Evolutionary conservation across 352 stramenopile genomes (phyloP).

Genomic region (Globisporangium perplexum): DNA sequence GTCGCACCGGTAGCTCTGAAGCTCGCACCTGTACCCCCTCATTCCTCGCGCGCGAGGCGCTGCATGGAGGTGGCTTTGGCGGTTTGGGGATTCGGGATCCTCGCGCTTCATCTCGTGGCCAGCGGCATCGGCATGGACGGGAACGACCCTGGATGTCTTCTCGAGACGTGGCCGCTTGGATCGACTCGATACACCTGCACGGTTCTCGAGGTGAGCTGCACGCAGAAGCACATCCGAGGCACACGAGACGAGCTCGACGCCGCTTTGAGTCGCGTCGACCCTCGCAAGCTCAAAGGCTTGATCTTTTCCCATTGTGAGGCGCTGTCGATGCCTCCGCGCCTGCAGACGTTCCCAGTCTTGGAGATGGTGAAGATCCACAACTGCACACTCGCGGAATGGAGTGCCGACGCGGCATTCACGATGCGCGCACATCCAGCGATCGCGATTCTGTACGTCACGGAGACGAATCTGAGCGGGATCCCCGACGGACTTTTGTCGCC

Average conservation of each 20-base stretch:
- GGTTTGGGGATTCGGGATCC: not conserved
- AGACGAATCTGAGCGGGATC: conserved; percentile 1
- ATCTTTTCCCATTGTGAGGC: conserved; percentile 16
- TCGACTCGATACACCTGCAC: conserved; percentile 13
- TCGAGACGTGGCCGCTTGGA: too few species aligned
- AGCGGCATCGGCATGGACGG: too few species aligned
- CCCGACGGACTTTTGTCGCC: not conserved
- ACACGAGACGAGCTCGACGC: conserved; percentile 1
- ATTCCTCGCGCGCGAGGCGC: too few species aligned
- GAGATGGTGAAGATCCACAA: conserved; percentile 13
- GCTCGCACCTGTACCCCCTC: too few species aligned
- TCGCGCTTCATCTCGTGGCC: too few species aligned
- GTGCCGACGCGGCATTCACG: conserved; percentile 5
- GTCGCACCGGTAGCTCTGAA: too few species aligned
- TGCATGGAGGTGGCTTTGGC: too few species aligned
- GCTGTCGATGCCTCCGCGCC: conserved; percentile 6
- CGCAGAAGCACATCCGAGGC: not conserved
- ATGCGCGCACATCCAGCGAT: conserved; percentile 6
- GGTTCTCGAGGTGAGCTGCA: conserved; percentile 16
- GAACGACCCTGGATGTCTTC: too few species aligned
- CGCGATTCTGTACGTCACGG: conserved; percentile 6
- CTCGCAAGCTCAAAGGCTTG: conserved; percentile 3
- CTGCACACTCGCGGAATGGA: conserved; percentile 16
- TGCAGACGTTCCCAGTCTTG: conserved; percentile 5
- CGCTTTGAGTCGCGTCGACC: not conserved